Conservation (phyloP, 2,329 filamentous ascomycete species). For the Blastomyces gilchristii region DNA sequence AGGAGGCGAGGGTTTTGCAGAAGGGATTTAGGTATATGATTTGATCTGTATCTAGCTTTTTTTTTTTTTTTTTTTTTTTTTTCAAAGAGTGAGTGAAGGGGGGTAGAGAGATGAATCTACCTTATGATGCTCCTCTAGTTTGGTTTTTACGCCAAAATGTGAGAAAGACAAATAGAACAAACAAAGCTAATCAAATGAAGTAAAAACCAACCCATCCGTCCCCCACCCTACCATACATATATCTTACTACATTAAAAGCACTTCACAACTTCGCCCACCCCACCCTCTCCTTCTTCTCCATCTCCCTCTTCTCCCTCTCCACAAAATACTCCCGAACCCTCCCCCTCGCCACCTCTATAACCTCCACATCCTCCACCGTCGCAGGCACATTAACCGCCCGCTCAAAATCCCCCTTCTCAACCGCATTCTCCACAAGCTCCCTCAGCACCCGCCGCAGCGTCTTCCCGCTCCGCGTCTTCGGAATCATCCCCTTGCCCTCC, state of each 20-base stretch:
- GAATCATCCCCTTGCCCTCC: slow-evolving; percentile 67
- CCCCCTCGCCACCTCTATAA: slow-evolving; percentile 61
- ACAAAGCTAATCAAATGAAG: too few species aligned
- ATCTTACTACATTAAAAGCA: background rate
- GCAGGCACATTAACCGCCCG: slow-evolving; percentile 65
- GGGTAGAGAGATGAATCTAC: background rate
- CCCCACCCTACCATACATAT: too few species aligned
- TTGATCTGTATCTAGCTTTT: slow-evolving; percentile 20
- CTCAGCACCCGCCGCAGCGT: slow-evolving; percentile 71
- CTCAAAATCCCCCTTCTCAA: slow-evolving; percentile 58
- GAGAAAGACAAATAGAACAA: too few species aligned
- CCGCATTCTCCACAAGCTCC: slow-evolving; percentile 74
- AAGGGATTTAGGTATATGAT: slow-evolving; percentile 47
- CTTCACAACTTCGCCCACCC: background rate
- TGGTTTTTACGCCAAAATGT: too few species aligned
- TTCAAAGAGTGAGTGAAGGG: background rate
- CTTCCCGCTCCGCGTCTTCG: slow-evolving; percentile 87
- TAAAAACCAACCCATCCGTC: too few species aligned
- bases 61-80: slow-evolving; percentile 12
- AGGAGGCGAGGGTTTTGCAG: slow-evolving; percentile 41
- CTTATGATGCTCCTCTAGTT: too few species aligned
- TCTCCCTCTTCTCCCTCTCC: slow-evolving; percentile 25
- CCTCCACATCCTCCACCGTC: slow-evolving; percentile 71
- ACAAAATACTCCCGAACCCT: slow-evolving; percentile 69
- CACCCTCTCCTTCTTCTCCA: background rate